Conservation (phyloP, 2,329 filamentous ascomycete genomes). For the Fusarium buharicum region DNA sequence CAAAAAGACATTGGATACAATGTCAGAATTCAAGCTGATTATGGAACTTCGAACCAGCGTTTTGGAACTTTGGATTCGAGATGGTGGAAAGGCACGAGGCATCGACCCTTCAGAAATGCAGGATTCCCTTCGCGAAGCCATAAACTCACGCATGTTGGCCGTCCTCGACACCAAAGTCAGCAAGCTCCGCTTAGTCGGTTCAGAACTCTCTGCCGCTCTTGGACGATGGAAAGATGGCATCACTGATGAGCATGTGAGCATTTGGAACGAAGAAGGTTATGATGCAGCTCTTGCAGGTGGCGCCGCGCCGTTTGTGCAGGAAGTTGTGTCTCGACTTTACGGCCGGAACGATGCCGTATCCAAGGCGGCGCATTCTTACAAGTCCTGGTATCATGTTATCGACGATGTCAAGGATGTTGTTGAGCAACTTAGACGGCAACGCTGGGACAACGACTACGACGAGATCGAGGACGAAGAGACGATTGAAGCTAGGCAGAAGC, state of each 20-base stretch:
- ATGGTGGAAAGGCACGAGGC: constrained; percentile 71
- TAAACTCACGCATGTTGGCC: constrained; percentile 74
- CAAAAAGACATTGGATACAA: constrained; percentile 65
- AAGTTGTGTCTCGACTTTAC: constrained; percentile 74
- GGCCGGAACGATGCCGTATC: constrained; percentile 76
- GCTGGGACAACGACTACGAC: constrained; percentile 80
- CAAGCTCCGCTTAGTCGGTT: constrained; percentile 72
- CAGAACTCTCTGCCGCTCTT: constrained; percentile 70
- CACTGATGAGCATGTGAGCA: constrained; percentile 61
- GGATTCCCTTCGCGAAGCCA: constrained; percentile 71
- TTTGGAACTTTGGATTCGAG: constrained; percentile 79
- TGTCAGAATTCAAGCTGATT: constrained; percentile 74
- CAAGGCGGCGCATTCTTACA: constrained; percentile 70
- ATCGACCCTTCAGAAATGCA: constrained; percentile 76
- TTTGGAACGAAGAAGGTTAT: constrained; percentile 76
- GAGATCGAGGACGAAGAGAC: constrained; percentile 79
- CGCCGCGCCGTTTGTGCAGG: constrained; percentile 74
- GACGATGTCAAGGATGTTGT: constrained; percentile 72
- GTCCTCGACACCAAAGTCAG: constrained; percentile 72
- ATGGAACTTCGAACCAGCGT: constrained; percentile 75
- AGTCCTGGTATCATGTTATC: constrained; percentile 79
- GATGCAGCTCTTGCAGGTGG: constrained; percentile 73
- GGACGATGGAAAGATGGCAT: constrained; percentile 67
- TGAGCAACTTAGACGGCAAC: constrained; percentile 71
- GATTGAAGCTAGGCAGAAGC: constrained; percentile 71